Conservation (phyloP, 495 filamentous ascomycete genomes). For the Terfezia boudieri region DNA sequence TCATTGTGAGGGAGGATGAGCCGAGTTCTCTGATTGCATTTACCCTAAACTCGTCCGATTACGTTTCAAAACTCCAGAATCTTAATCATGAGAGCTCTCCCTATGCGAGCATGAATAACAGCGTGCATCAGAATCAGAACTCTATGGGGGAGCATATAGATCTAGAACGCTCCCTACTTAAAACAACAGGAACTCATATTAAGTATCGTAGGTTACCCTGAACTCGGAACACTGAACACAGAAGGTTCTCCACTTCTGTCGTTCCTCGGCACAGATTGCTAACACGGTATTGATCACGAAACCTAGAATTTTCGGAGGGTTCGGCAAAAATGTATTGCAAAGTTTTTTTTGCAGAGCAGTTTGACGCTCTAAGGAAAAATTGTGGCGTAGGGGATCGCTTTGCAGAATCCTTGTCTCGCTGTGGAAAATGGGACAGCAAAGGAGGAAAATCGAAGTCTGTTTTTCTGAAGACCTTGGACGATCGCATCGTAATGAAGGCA, state of each 20-base stretch:
- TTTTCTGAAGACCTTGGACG: conserved; percentile 93
- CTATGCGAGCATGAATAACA: conserved; percentile 4
- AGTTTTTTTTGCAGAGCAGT: conserved; percentile 93
- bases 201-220: conserved; percentile 37
- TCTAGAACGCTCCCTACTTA: conserved; percentile 54
- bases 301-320: conserved; percentile 54
- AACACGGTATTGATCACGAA: background rate
- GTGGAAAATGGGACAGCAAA: conserved; percentile 95
- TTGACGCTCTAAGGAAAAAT: conserved; percentile 80
- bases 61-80: conserved; percentile 49
- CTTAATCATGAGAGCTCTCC: conserved; percentile 37
- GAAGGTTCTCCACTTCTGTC: background rate
- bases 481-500: conserved; percentile 73
- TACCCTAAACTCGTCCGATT: conserved; percentile 65
- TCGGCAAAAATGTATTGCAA: conserved; percentile 90
- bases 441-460: conserved; percentile 95
- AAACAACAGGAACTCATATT: conserved; percentile 68
- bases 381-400: conserved; percentile 85
- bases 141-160: conserved; percentile 28
- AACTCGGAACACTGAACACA: background rate
- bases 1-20: conserved; percentile 93
- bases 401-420: conserved; percentile 81
- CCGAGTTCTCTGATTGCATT: conserved; percentile 91
- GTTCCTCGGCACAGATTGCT: background rate
- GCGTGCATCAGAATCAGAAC: background rate